Conservation (phyloP, 179 eudicot genomes). For the Drosera spatulata region DNA sequence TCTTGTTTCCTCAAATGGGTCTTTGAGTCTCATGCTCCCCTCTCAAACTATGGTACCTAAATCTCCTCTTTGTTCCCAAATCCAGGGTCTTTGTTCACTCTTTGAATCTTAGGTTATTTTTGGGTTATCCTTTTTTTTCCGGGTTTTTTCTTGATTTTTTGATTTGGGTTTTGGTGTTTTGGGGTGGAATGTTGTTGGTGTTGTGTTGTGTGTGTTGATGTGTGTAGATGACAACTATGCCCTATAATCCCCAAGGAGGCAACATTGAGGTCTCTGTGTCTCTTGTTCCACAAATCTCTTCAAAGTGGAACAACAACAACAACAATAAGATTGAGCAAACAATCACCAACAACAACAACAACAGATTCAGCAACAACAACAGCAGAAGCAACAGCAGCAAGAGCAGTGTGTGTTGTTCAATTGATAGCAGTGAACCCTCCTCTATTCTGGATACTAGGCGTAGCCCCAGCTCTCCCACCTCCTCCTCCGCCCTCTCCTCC, state of each 20-base stretch:
- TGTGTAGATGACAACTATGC: conserved; percentile 24
- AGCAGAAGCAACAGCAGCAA: conserved; percentile 2
- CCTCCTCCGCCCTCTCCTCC: conserved; percentile 38
- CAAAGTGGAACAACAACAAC: conserved; percentile 14
- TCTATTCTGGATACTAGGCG: conserved; percentile 33
- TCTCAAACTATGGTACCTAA: not conserved
- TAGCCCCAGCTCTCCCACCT: conserved; percentile 24
- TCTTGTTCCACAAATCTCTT: conserved; percentile 3
- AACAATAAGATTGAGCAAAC: not conserved
- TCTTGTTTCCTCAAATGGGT: not conserved
- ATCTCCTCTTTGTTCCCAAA: not conserved
- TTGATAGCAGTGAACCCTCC: conserved; percentile 28
- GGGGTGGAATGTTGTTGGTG: too few species aligned
- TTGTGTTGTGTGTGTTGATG: not conserved
- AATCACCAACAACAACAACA: conserved; percentile 4
- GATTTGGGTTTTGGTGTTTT: not conserved
- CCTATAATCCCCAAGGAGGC: conserved; percentile 10
- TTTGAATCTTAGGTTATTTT: not conserved
- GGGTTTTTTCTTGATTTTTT: too few species aligned
- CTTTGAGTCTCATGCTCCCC: not conserved
- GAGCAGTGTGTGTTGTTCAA: conserved; percentile 40
- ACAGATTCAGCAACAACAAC: not conserved
- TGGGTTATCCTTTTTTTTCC: conserved; percentile 1
- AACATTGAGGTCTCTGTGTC: conserved; percentile 7
- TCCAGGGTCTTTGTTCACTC: not conserved